Conservation (phyloP, 495 filamentous ascomycete genomes). For the Parathielavia hyrcaniae region DNA sequence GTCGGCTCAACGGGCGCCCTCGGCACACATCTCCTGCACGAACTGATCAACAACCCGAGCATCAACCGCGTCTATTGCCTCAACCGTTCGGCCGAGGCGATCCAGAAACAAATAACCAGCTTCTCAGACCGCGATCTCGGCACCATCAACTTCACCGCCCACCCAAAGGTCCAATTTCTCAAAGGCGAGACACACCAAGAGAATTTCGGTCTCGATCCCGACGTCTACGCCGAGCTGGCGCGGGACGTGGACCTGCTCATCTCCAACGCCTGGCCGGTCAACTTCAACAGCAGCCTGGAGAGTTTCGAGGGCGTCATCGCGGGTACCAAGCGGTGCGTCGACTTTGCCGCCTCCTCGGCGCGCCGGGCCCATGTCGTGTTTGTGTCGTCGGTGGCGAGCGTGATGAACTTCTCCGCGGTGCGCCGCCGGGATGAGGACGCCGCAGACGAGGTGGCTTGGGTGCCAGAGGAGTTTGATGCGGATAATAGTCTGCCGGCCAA, state of each 20-base stretch:
- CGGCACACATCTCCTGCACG: slow-evolving; percentile 42
- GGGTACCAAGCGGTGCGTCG: slow-evolving; percentile 7
- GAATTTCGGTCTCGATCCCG: slow-evolving; percentile 13
- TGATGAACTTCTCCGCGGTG: slow-evolving; percentile 5
- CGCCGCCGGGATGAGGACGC: background rate
- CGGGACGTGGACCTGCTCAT: slow-evolving; percentile 30
- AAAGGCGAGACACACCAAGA: background rate
- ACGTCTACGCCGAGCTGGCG: slow-evolving; percentile 16
- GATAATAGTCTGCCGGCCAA: slow-evolving; percentile 11
- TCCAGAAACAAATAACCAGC: background rate
- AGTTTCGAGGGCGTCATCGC: slow-evolving; percentile 8
- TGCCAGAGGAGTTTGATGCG: slow-evolving; percentile 7
- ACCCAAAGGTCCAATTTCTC: slow-evolving; percentile 3
- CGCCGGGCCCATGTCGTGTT: slow-evolving; percentile 2
- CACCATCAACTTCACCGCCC: slow-evolving; percentile 3
- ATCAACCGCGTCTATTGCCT: slow-evolving; percentile 43
- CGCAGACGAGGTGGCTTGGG: background rate
- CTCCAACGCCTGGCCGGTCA: slow-evolving; percentile 44
- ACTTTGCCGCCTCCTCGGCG: background rate
- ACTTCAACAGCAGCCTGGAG: slow-evolving; percentile 35
- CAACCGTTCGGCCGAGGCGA: slow-evolving; percentile 32
- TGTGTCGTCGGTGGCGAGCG: slow-evolving; percentile 8
- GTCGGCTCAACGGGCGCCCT: slow-evolving; percentile 46
- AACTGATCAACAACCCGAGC: slow-evolving; percentile 22
- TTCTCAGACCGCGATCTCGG: slow-evolving; percentile 14